A percentile compares a stretch with the other conserved stretches of the same genome.
Evolutionary conservation across 202 grass and related monocot genomes (phyloP).

Genomic region (Cymbopogon flexuosus): DNA sequence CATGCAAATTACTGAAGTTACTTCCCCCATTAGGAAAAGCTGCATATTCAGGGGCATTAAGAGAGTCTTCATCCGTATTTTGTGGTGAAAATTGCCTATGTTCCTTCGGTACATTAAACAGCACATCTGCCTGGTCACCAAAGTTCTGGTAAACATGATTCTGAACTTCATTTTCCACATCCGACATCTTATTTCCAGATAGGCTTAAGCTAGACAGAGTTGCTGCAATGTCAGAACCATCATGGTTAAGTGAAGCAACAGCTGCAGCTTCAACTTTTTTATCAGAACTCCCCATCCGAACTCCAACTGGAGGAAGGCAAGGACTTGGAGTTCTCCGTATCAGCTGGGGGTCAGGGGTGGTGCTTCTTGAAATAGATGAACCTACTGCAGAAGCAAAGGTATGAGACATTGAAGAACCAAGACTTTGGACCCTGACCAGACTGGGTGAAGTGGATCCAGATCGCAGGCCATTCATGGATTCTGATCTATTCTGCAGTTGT

Average conservation of each 20-base stretch:
- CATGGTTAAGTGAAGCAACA: constrained; percentile 38
- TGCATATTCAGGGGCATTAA: constrained; percentile 45
- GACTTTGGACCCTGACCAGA: constrained; percentile 77
- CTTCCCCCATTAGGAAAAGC: constrained; percentile 45
- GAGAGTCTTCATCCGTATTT: constrained; percentile 32
- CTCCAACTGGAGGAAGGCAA: constrained; percentile 83
- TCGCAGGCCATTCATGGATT: constrained; percentile 61
- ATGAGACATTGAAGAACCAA: constrained; percentile 76
- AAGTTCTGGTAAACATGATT: constrained; percentile 49
- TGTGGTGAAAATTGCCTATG: constrained; percentile 44
- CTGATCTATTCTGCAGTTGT: constrained; percentile 49
- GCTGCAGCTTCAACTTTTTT: constrained; percentile 36
- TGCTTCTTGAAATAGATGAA: constrained; percentile 62
- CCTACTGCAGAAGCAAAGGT: constrained; percentile 55
- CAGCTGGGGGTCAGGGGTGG: constrained; percentile 75
- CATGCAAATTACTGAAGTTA: constrained; percentile 35
- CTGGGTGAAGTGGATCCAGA: constrained; percentile 68
- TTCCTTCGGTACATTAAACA: constrained; percentile 44
- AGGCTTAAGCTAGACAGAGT: constrained; percentile 57
- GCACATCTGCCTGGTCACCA: constrained; percentile 43
- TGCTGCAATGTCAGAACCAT: constrained; percentile 48
- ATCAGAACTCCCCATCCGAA: constrained; percentile 56
- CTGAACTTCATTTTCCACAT: constrained; percentile 50
- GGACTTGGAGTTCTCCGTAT: constrained; percentile 79
- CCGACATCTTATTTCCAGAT: constrained; percentile 38